These are phyloP conservation scores for Chenopodium album DNA, from an alignment of 148 eudicot species.

Conservation along the genomic window DNA sequence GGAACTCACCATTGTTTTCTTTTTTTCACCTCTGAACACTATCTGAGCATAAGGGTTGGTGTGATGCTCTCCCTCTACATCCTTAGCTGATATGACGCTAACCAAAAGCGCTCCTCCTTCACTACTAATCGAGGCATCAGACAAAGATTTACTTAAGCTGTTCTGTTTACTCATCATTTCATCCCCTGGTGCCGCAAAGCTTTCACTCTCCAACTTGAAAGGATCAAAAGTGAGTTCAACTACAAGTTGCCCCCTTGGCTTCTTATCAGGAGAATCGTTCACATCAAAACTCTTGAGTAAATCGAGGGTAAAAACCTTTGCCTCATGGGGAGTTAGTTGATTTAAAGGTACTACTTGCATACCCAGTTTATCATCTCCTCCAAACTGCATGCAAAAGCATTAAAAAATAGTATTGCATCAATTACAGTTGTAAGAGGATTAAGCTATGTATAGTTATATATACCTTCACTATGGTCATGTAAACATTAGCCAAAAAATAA, in stretches of 20 bases:
- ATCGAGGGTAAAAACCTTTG: slow-evolving; percentile 57
- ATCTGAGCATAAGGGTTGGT: slow-evolving; percentile 70
- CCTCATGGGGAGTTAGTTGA: slow-evolving; percentile 50
- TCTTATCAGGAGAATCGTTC: slow-evolving; percentile 47
- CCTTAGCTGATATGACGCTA: slow-evolving; percentile 64
- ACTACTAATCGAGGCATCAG: slow-evolving; percentile 27
- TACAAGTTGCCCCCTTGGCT: slow-evolving; percentile 64
- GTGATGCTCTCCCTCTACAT: slow-evolving; percentile 67
- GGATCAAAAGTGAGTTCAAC: slow-evolving; percentile 69
- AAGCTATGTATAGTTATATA: too few species aligned
- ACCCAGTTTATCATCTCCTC: slow-evolving; percentile 72
- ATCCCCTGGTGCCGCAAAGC: slow-evolving; percentile 30
- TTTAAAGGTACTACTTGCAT: slow-evolving; percentile 68
- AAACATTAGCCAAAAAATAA: not conserved
- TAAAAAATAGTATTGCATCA: not conserved
- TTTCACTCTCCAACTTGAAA: slow-evolving; percentile 52
- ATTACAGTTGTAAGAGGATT: not conserved
- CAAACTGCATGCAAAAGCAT: slow-evolving; percentile 48
- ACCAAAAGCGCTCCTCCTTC: slow-evolving; percentile 81
- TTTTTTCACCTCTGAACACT: slow-evolving; percentile 67
- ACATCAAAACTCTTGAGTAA: slow-evolving; percentile 51
- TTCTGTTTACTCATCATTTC: slow-evolving; percentile 31
- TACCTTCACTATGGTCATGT: not conserved
- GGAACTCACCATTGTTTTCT: slow-evolving; percentile 64
- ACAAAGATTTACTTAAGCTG: slow-evolving; percentile 20